These are phyloP conservation scores for Colletotrichum melonis DNA, from an alignment of 2,329 filamentous ascomycete species.

Conservation along the genomic window DNA sequence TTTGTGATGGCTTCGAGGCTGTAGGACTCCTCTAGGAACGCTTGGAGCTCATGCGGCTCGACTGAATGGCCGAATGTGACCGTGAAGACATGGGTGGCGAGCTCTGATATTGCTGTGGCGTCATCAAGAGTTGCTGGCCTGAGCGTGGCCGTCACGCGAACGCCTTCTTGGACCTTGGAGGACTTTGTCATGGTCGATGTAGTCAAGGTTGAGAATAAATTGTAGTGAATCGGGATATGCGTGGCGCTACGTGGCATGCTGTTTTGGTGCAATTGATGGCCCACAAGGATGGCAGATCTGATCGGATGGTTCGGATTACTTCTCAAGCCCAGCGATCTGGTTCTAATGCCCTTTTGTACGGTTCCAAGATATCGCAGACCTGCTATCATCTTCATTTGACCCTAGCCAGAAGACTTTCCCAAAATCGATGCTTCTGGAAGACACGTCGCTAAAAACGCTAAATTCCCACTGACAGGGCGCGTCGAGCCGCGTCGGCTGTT, in stretches of 20 bases:
- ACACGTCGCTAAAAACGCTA: conserved; percentile 15
- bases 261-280: background rate
- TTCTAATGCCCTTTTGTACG: background rate
- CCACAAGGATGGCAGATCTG: background rate
- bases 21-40: conserved; percentile 53
- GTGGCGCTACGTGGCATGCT: background rate
- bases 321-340: background rate
- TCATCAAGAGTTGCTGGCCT: conserved; percentile 38
- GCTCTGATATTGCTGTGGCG: conserved; percentile 42
- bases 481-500: background rate
- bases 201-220: background rate
- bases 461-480: background rate
- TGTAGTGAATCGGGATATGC: background rate
- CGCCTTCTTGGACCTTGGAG: background rate
- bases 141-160: background rate
- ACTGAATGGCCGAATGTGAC: conserved; percentile 56
- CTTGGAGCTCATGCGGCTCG: conserved; percentile 47
- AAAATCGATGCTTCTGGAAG: background rate
- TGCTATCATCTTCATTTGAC: background rate
- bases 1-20: conserved; percentile 44
- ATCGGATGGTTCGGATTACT: background rate
- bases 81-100: conserved; percentile 51
- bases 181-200: conserved; percentile 1
- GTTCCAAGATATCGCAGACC: background rate
- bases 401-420: background rate